Evolutionary conservation across 192 early-diverging fungal species (phyloP).

Genomic region (Coemansia sp.): DNA sequence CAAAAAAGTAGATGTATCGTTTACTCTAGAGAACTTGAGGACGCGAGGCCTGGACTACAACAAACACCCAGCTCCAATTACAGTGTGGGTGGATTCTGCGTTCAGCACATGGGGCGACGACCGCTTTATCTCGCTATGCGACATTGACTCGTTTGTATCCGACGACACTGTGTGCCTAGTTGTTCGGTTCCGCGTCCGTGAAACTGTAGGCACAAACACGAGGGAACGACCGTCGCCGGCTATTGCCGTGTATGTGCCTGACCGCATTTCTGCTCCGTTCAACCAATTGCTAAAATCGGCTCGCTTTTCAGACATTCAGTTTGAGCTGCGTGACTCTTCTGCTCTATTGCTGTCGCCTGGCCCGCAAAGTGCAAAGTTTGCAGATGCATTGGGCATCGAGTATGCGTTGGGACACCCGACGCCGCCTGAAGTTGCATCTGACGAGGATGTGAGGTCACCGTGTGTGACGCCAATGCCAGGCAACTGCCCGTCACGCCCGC

Average conservation of each 20-base stretch:
- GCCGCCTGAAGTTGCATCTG: neutral
- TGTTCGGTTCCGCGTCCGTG: conserved; percentile 47
- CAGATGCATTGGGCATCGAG: neutral
- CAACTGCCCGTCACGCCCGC: conserved; percentile 28
- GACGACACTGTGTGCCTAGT: conserved; percentile 50
- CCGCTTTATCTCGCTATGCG: conserved; percentile 35
- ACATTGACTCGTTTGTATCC: conserved; percentile 34
- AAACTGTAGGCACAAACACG: conserved; percentile 29
- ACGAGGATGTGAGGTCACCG: conserved; percentile 8
- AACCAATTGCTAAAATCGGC: conserved; percentile 49
- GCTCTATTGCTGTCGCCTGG: conserved; percentile 43
- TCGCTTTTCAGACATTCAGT: conserved; percentile 52
- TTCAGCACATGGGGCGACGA: conserved; percentile 53
- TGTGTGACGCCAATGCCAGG: conserved; percentile 50
- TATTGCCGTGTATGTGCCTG: conserved; percentile 46
- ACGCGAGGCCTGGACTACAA: conserved; percentile 42
- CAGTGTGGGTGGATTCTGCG: conserved; percentile 48
- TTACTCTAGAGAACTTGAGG: conserved; percentile 44
- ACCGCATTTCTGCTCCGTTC: conserved; percentile 48
- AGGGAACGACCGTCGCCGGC: conserved; percentile 40
- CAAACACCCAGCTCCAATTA: conserved; percentile 51
- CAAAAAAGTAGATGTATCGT: conserved; percentile 47
- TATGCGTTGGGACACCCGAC: conserved; percentile 11
- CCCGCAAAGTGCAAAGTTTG: neutral
- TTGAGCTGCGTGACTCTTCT: conserved; percentile 45